Base-by-base conservation (phyloP, 345 rosid species). In the Eucalyptus rudis region DNA sequence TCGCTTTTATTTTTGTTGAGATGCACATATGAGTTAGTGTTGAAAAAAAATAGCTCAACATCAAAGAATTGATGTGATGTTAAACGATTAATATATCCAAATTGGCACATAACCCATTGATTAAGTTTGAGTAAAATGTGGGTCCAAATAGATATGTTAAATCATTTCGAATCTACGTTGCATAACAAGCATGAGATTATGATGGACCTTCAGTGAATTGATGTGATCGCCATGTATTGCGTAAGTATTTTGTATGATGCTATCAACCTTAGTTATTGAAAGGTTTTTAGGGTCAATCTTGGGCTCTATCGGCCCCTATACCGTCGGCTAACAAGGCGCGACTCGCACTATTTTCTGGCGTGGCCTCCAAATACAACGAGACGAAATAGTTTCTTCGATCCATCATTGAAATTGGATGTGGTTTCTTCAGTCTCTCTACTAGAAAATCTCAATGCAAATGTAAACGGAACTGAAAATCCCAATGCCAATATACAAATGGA, bases 131-230 rank as follows among this genome's bases (percentile, higher is more conserved):
- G 4, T 25, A 25, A 59, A 59, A 59, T 25, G 12, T 13, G 7
- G 7, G 68, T 59, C 8, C 15, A 59, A 59, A 1, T 24, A 59
- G 66, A 59, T 59, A 12, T 59, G 13, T 59, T 59, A 27, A 59
- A 25, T 10, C 4, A 12, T 27, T 62, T 62, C 0, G 0, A 27
- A 56, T 9, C 27, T 56, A 10, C 13, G 0, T 24, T 4, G 6
- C 62, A 4, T 56, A 56, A 56, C 27, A 24, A 22, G 27, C 27
- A 56, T 56, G 62, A 22, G 62, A 56, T 24, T 22, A 22, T 56
- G 29, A 22, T 56, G 62, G 29, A 56, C 62, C 29, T 56, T 56
- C 29, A 27, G 0, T 59, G 31, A 27, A 59, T 27, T 3, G n/a
- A 59, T 59, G 14, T 27, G n/a, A 25, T 59, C 4, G 66, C n/a